phyloP scores from a whole-genome alignment of 768 basidiomycete species.

The Amyloporia xantha region DNA sequence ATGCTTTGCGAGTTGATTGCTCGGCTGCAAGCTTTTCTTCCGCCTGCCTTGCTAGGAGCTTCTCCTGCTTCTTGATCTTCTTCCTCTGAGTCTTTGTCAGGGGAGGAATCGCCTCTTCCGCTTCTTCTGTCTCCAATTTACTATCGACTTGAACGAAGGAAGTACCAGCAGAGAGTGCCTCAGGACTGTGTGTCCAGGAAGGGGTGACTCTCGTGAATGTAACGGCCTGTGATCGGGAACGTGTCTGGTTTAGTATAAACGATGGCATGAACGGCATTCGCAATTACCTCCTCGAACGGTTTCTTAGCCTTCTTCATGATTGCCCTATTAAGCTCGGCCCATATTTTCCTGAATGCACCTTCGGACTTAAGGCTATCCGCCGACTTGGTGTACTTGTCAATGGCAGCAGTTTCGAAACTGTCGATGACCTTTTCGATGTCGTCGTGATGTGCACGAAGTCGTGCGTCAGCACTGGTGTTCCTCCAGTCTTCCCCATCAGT shows the following conservation, averaged over 20 bases:
- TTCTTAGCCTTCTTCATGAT: neutral
- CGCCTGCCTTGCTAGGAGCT: neutral
- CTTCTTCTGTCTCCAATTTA: neutral
- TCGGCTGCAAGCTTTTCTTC: neutral
- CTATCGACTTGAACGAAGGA: neutral
- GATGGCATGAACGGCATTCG: too few relatives aligned
- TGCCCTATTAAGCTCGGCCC: neutral
- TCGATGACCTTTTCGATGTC: neutral
- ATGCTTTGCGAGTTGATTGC: neutral
- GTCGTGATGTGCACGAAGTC: neutral
- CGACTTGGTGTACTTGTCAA: neutral
- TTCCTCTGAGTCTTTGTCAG: neutral
- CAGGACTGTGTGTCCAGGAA: neutral
- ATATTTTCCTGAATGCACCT: neutral
- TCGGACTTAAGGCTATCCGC: neutral
- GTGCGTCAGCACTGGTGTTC: neutral
- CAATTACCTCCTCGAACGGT: neutral
- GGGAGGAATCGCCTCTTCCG: neutral
- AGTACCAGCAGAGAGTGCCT: neutral
- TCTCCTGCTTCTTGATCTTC: neutral
- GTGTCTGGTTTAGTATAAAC: neutral
- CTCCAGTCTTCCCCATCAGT: neutral
- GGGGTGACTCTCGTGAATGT: neutral
- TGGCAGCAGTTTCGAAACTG: neutral
- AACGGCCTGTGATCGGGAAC: neutral